Conservation (phyloP, 495 filamentous ascomycete genomes). For the Parathielavia hyrcaniae region DNA sequence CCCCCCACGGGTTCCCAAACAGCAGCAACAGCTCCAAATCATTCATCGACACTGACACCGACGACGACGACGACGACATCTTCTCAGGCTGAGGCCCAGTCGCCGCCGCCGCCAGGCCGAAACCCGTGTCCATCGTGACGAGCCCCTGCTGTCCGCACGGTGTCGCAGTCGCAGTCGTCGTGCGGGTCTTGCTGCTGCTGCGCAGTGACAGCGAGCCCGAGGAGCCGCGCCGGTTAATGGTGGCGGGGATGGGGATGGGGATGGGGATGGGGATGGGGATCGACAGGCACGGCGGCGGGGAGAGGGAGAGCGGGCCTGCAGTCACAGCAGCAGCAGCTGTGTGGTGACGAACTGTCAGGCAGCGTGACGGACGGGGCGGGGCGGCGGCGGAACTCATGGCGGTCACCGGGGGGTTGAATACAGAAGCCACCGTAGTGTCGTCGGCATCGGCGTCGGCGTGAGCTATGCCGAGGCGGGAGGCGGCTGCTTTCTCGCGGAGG, state of each 20-base stretch:
- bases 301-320: neutral
- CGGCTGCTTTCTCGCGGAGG: conserved; percentile 42
- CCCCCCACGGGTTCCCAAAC: conserved; percentile 10
- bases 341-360: too few species aligned
- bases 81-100: too few species aligned
- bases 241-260: conserved; percentile 1
- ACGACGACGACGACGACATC: neutral
- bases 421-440: neutral
- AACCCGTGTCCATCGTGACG: too few species aligned
- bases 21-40: conserved; percentile 11
- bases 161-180: neutral
- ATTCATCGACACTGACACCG: conserved; percentile 3
- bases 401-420: neutral
- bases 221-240: neutral
- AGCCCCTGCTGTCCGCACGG: neutral
- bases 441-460: conserved; percentile 16
- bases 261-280: neutral
- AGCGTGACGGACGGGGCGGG: neutral
- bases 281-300: neutral
- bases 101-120: too few species aligned
- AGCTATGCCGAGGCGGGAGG: conserved; percentile 31
- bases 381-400: neutral
- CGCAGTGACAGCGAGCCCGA: neutral
- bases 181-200: neutral
- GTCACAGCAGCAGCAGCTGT: too few species aligned